Conservation (phyloP, 129 eudicot species). For the Chrysanthemum lavandulifolium region DNA sequence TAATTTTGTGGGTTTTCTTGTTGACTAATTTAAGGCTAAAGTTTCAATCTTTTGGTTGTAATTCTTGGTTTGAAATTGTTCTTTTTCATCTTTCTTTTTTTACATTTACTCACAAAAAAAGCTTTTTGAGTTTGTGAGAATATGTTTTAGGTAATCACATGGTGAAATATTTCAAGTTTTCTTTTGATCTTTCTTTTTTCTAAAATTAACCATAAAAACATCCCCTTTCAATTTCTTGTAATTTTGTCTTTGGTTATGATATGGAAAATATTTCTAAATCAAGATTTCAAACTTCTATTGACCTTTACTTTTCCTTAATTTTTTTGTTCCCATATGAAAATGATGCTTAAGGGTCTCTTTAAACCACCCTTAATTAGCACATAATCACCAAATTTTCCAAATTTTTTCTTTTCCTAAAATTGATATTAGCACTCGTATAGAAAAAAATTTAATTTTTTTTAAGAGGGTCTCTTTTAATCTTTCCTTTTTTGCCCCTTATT, state of each 20-base stretch:
- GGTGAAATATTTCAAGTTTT: background rate
- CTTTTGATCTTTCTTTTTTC: constrained; percentile 9
- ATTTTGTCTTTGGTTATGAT: background rate
- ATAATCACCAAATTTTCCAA: no score
- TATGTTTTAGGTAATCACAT: no score
- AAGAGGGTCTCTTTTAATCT: no score
- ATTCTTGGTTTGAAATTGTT: constrained; percentile 2
- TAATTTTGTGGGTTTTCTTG: constrained; percentile 24
- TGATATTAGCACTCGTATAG: no score
- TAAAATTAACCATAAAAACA: background rate
- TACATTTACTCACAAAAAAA: background rate
- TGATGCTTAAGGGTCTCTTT: no score
- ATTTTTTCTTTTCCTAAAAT: no score
- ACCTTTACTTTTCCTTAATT: no score
- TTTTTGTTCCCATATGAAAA: no score
- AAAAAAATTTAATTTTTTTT: no score
- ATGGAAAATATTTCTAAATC: constrained; percentile 16
- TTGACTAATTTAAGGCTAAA: constrained; percentile 37
- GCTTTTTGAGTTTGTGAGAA: background rate
- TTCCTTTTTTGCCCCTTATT: no score
- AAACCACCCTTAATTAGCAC: no score
- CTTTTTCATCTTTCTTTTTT: background rate
- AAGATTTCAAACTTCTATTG: no score
- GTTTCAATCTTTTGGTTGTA: constrained; percentile 13
- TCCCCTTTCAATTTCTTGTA: background rate